A percentile compares a stretch with the other conserved stretches of the same genome.
These are phyloP conservation scores for Aspergillus udagawae DNA, from an alignment of 2,329 filamentous ascomycete species.

Conservation along the genomic window DNA sequence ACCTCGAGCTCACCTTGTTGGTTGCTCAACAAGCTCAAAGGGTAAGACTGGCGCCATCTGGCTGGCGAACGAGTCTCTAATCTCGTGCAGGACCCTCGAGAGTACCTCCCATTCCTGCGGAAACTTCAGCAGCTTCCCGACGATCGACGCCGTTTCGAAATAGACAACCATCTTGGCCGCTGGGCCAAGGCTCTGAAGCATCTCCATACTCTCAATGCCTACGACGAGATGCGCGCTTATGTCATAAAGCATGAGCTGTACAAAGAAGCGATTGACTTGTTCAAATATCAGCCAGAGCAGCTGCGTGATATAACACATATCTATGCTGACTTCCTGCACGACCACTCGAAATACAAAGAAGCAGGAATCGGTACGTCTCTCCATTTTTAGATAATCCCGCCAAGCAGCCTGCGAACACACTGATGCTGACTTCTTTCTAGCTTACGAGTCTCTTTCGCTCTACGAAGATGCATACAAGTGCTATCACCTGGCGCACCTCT, in stretches of 20 bases:
- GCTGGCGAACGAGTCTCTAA: conserved; percentile 7
- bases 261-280: conserved; percentile 69
- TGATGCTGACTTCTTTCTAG: conserved; percentile 28
- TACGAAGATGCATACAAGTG: conserved; percentile 72
- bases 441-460: conserved; percentile 80
- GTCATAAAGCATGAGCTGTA: conserved; percentile 77
- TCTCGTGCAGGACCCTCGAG: conserved; percentile 67
- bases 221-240: conserved; percentile 76
- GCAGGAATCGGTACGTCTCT: conserved; percentile 62
- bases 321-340: conserved; percentile 74
- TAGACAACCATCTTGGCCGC: conserved; percentile 82
- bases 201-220: conserved; percentile 67
- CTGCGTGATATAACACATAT: conserved; percentile 67
- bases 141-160: conserved; percentile 70
- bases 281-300: conserved; percentile 71
- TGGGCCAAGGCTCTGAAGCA: conserved; percentile 72
- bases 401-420: background rate
- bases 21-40: conserved; percentile 95
- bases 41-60: conserved; percentile 26
- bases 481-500: conserved; percentile 80
- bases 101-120: conserved; percentile 94
- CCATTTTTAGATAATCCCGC: background rate
- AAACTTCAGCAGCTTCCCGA: conserved; percentile 71
- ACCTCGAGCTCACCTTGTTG: conserved; percentile 81
- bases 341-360: conserved; percentile 73